A percentile compares a stretch with the other conserved stretches of the same genome.
These are phyloP conservation scores for Suillus discolor DNA, from an alignment of 768 basidiomycete species.

Conservation along the genomic window DNA sequence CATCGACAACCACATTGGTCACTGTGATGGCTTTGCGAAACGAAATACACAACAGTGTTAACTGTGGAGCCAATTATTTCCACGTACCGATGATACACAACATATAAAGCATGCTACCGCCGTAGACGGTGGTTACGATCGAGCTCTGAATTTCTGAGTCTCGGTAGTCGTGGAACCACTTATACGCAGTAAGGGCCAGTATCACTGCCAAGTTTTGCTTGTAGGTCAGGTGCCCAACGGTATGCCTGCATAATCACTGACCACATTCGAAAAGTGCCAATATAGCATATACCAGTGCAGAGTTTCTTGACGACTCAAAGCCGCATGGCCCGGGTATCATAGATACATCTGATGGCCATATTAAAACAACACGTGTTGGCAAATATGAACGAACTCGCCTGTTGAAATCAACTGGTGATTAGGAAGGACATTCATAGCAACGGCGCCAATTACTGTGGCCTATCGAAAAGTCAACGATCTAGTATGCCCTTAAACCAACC, in stretches of 20 bases:
- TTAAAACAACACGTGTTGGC: not conserved
- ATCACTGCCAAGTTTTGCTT: not conserved
- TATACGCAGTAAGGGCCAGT: constrained; percentile 6
- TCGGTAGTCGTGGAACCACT: constrained; percentile 3
- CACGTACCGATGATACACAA: constrained; percentile 19
- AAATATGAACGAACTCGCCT: not conserved
- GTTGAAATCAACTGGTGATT: constrained; percentile 10
- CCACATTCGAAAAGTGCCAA: constrained; percentile 1
- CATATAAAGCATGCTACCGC: constrained; percentile 22
- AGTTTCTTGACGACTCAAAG: constrained; percentile 3
- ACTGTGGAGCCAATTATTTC: not conserved
- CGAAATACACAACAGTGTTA: not conserved
- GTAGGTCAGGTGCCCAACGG: not conserved
- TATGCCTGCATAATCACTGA: not conserved
- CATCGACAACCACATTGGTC: constrained; percentile 11
- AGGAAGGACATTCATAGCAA: constrained; percentile 10
- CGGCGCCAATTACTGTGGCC: constrained; percentile 13
- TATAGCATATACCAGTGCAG: not conserved
- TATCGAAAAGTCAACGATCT: not conserved
- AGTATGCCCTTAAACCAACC: not conserved
- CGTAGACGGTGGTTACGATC: constrained; percentile 16
- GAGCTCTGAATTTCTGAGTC: constrained; percentile 4
- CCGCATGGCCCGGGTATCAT: not conserved
- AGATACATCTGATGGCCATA: not conserved
- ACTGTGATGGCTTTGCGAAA: constrained; percentile 17